Conservation (phyloP, 2,329 filamentous ascomycete genomes). For the Alternaria arborescens region DNA sequence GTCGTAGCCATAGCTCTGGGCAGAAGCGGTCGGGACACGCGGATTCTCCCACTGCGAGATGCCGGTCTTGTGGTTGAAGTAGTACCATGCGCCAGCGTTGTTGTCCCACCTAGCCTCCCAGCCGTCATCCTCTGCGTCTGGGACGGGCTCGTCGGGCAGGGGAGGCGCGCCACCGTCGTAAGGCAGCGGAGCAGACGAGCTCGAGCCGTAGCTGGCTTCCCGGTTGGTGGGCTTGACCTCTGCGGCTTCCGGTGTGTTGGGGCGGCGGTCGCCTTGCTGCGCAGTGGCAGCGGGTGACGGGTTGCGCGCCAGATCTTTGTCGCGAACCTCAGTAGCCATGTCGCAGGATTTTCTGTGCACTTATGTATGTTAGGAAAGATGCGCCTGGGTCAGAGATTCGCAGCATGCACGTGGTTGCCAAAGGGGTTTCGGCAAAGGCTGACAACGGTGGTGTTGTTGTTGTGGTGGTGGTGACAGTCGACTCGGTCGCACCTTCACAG, state of each 20-base stretch:
- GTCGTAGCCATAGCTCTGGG: slow-evolving; percentile 31
- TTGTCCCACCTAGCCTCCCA: slow-evolving; percentile 85
- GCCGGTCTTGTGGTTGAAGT: slow-evolving; percentile 82
- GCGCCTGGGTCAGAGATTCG: slow-evolving; percentile 22
- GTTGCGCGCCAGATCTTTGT: slow-evolving; percentile 22
- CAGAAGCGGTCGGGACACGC: slow-evolving; percentile 63
- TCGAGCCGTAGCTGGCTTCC: slow-evolving; percentile 18
- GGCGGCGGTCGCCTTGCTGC: slow-evolving; percentile 16
- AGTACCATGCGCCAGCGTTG: slow-evolving; percentile 75
- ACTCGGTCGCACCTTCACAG: slow-evolving; percentile 12
- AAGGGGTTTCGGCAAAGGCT: slow-evolving; percentile 17
- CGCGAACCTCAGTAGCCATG: slow-evolving; percentile 25
- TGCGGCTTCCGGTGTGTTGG: slow-evolving; percentile 15
- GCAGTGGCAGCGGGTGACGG: slow-evolving; percentile 20
- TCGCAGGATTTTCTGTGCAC: slow-evolving; percentile 15
- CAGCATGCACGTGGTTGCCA: slow-evolving; percentile 26
- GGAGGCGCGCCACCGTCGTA: slow-evolving; percentile 45
- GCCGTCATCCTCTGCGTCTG: slow-evolving; percentile 65
- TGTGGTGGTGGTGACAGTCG: not conserved
- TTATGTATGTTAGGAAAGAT: slow-evolving; percentile 28
- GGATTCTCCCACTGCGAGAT: slow-evolving; percentile 85
- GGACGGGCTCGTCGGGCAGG: slow-evolving; percentile 61
- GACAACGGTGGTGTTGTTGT: slow-evolving; percentile 11
- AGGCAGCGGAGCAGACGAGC: slow-evolving; percentile 35
- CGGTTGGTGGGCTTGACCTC: slow-evolving; percentile 15